A percentile compares a stretch with the other conserved stretches of the same genome.
Evolutionary conservation across 768 basidiomycete genomes (phyloP).

Genomic region (Lepiota brunneoincarnata): DNA sequence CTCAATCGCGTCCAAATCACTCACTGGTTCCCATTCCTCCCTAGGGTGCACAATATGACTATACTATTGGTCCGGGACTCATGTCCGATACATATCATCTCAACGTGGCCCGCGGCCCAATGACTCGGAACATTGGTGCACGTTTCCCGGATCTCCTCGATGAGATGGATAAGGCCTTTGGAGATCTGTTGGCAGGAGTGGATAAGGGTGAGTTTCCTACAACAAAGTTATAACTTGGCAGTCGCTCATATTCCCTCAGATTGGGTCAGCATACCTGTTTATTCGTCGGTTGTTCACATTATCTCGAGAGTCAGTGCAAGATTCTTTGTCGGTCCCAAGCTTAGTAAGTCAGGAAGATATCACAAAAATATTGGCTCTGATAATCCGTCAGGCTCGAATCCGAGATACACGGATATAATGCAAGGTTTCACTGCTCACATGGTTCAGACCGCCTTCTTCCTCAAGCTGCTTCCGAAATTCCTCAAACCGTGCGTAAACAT

Average conservation of each 20-base stretch:
- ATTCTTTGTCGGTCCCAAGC: slow-evolving; percentile 25
- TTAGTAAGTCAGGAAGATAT: slow-evolving; percentile 17
- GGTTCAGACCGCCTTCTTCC: slow-evolving; percentile 23
- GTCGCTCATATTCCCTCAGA: no score
- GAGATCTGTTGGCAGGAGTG: slow-evolving; percentile 18
- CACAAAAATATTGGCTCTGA: neutral
- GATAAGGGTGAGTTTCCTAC: neutral
- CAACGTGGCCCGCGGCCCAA: slow-evolving; percentile 28
- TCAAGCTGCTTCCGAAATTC: slow-evolving; percentile 36
- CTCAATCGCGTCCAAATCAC: neutral
- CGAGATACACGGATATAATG: slow-evolving; percentile 34
- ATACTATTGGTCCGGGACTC: slow-evolving; percentile 31
- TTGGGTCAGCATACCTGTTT: slow-evolving; percentile 6
- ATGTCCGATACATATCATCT: slow-evolving; percentile 34
- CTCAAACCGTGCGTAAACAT: slow-evolving; percentile 37
- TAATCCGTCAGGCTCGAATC: slow-evolving; percentile 32
- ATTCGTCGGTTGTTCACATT: slow-evolving; percentile 8
- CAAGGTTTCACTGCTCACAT: slow-evolving; percentile 34
- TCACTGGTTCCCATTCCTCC: neutral
- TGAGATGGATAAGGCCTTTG: slow-evolving; percentile 42
- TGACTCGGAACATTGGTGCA: slow-evolving; percentile 32
- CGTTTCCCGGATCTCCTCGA: slow-evolving; percentile 39
- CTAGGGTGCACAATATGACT: slow-evolving; percentile 29
- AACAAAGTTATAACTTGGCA: no score
- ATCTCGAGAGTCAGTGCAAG: slow-evolving; percentile 23